These are phyloP conservation scores for Dryas alaskensis DNA, from an alignment of 306 rosid genomes.

Conservation along the genomic window DNA sequence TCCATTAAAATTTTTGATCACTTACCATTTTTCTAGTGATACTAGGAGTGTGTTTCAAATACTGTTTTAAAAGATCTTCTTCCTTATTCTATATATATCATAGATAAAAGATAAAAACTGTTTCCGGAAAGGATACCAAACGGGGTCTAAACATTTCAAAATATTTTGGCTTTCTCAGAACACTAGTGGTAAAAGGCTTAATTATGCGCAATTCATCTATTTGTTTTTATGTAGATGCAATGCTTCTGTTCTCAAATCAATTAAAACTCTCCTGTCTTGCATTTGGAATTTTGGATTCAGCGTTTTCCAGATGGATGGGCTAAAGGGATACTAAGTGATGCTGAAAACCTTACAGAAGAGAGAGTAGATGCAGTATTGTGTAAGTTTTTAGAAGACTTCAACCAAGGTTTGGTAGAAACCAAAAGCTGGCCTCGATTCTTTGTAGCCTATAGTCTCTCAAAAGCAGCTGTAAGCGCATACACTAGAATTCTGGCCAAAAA, in stretches of 20 bases:
- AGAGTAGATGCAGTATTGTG: slow-evolving; percentile 32
- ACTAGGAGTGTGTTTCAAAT: background rate
- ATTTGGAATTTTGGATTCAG: slow-evolving; percentile 23
- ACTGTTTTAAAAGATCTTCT: no score
- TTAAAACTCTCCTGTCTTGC: background rate
- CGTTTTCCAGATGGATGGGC: slow-evolving; percentile 31
- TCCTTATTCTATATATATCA: no score
- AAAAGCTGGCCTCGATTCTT: slow-evolving; percentile 32
- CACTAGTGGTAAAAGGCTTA: background rate
- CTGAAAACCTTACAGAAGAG: slow-evolving; percentile 40
- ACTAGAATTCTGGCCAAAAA: slow-evolving; percentile 43
- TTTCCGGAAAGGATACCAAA: no score
- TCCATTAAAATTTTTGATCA: no score
- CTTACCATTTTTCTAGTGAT: background rate
- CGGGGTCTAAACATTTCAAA: no score
- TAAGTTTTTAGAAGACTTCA: slow-evolving; percentile 31
- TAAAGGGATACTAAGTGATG: slow-evolving; percentile 34
- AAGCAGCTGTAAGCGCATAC: slow-evolving; percentile 39
- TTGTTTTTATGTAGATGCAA: background rate
- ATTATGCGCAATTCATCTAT: background rate
- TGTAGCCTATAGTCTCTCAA: slow-evolving; percentile 34
- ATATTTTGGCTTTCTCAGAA: background rate
- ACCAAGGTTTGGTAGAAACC: slow-evolving; percentile 33
- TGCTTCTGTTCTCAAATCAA: background rate
- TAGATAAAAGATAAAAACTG: no score